These are phyloP conservation scores for Nicotiana obtusifolia DNA, from an alignment of 257 asterid genomes.

Conservation along the genomic window DNA sequence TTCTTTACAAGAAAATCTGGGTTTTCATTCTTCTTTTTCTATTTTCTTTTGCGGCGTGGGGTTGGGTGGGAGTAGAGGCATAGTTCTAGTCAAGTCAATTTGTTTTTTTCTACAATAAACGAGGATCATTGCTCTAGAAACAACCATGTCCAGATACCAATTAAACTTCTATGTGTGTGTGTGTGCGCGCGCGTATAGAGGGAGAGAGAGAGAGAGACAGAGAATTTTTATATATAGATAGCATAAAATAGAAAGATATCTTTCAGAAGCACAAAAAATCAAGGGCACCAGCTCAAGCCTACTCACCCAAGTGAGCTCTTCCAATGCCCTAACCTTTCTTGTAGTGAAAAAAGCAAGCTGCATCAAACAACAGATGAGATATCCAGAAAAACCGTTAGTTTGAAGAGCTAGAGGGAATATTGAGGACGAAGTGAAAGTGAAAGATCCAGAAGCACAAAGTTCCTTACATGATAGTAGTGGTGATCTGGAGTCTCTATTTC, in stretches of 20 bases:
- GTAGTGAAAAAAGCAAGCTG: slow-evolving; percentile 89
- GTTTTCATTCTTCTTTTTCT: not conserved
- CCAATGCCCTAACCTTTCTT: slow-evolving; percentile 75
- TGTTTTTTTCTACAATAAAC: not conserved
- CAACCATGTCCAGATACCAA: not conserved
- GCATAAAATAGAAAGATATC: not conserved
- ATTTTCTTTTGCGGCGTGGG: not conserved
- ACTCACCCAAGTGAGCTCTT: slow-evolving; percentile 96
- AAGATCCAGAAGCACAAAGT: slow-evolving; percentile 10
- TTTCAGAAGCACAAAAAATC: not conserved
- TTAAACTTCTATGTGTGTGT: not conserved
- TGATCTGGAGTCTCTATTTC: slow-evolving; percentile 81
- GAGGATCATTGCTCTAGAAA: not conserved
- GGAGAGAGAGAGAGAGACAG: not conserved
- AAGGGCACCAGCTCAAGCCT: not conserved
- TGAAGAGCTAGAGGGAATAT: slow-evolving; percentile 13
- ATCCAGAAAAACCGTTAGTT: not conserved
- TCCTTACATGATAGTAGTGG: slow-evolving; percentile 80
- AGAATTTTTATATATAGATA: not conserved
- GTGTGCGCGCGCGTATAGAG: not conserved
- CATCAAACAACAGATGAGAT: slow-evolving; percentile 22
- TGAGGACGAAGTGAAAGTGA: slow-evolving; percentile 4
- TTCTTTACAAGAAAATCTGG: not conserved
- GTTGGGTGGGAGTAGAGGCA: not conserved
- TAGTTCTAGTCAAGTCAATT: not conserved